Percentiles rank a stretch among this genome's conserved stretches.
Conservation (phyloP, 192 early-diverging fungal species). For the Dimargaris xerosporica region DNA sequence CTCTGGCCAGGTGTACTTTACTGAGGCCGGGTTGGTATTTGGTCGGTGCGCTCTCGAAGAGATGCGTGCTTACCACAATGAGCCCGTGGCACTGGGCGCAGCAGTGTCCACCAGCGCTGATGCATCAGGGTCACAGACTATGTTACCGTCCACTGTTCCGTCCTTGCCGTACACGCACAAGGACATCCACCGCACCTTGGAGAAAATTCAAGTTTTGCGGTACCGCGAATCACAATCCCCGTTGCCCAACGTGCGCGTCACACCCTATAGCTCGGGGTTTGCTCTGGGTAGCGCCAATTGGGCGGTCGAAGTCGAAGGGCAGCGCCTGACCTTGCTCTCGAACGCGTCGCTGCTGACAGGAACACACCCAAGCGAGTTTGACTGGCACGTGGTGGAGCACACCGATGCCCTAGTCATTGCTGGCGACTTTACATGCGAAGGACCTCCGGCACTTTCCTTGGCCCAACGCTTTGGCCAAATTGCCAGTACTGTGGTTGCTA, state of each 20-base stretch:
- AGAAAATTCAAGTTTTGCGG: conserved; percentile 28
- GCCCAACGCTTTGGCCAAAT: conserved; percentile 12
- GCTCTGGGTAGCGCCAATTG: conserved; percentile 60
- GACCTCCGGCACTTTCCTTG: conserved; percentile 23
- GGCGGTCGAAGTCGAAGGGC: conserved; percentile 44
- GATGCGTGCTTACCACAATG: conserved; percentile 7
- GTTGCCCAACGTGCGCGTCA: conserved; percentile 30
- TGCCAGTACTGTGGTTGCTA: conserved; percentile 17
- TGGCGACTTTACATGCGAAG: conserved; percentile 15
- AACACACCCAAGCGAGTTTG: conserved; percentile 32
- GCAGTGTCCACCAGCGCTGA: background rate
- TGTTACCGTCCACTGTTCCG: background rate
- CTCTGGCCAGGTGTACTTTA: conserved; percentile 57
- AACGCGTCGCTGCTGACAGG: conserved; percentile 23
- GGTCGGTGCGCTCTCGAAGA: conserved; percentile 34
- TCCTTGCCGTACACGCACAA: conserved; percentile 21
- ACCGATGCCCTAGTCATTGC: background rate
- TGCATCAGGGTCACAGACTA: conserved; percentile 5
- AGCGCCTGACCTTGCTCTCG: conserved; percentile 28
- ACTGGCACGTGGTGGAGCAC: conserved; percentile 10
- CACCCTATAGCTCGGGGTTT: conserved; percentile 56
- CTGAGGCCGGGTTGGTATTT: conserved; percentile 66
- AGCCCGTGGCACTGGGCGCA: background rate
- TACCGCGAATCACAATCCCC: conserved; percentile 26
- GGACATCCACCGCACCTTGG: conserved; percentile 26